A percentile compares a stretch with the other conserved stretches of the same genome.
Conservation (phyloP, 306 rosid species). For the Medicago arabica region DNA sequence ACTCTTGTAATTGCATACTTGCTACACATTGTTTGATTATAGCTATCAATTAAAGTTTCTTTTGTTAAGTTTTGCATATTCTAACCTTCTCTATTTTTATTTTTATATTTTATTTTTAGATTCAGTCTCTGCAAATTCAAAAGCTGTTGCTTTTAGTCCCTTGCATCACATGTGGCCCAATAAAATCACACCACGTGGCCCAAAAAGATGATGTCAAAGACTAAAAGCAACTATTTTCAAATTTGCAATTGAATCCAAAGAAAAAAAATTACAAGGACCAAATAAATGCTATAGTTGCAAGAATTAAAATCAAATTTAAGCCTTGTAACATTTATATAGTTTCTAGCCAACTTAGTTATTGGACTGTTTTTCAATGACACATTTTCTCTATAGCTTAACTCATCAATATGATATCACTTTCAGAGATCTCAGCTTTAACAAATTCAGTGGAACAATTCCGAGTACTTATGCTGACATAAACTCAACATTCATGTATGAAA, state of each 20-base stretch:
- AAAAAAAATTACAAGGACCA: too few species aligned
- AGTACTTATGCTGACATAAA: constrained; percentile 11
- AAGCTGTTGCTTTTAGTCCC: too few species aligned
- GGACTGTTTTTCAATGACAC: background rate
- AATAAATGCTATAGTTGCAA: too few species aligned
- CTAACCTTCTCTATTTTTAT: background rate
- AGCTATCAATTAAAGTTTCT: background rate
- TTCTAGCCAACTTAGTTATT: background rate
- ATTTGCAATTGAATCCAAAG: too few species aligned
- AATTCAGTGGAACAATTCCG: constrained; percentile 30
- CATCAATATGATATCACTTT: constrained; percentile 1
- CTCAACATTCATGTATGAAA: constrained; percentile 55
- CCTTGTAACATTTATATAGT: too few species aligned
- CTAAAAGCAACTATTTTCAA: too few species aligned
- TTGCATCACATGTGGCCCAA: too few species aligned
- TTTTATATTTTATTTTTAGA: too few species aligned
- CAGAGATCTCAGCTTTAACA: constrained; percentile 47
- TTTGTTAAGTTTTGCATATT: background rate
- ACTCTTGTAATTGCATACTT: constrained; percentile 43
- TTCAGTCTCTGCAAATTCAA: too few species aligned
- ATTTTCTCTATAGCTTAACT: background rate
- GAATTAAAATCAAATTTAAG: too few species aligned
- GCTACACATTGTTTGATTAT: background rate
- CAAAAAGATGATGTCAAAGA: too few species aligned
- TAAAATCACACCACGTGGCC: too few species aligned